Percentiles rank a stretch among this genome's conserved stretches.
These are phyloP conservation scores for Nigrospora sphaerica DNA, from an alignment of 2,329 filamentous ascomycete genomes.

Conservation along the genomic window DNA sequence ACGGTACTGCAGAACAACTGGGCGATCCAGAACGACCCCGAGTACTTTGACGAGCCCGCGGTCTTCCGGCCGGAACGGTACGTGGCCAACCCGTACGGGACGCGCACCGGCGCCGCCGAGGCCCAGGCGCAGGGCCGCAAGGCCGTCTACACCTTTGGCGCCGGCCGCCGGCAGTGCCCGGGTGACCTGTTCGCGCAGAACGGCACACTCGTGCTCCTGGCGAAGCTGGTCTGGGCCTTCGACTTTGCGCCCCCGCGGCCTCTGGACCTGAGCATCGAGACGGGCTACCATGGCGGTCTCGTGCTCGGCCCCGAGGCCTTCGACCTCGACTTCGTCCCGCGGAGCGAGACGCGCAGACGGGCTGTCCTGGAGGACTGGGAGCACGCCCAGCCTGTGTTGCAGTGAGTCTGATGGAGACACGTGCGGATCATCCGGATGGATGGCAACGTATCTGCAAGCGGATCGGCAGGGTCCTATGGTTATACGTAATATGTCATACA, in stretches of 20 bases:
- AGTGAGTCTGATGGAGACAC: background rate
- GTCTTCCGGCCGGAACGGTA: slow-evolving; percentile 9
- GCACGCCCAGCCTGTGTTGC: background rate
- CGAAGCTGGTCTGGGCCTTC: slow-evolving; percentile 5
- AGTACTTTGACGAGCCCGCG: slow-evolving; percentile 8
- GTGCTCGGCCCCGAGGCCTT: slow-evolving; percentile 2
- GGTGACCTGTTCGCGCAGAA: slow-evolving; percentile 5
- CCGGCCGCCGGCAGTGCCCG: slow-evolving; percentile 5
- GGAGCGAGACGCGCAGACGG: background rate
- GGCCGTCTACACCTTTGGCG: slow-evolving; percentile 3
- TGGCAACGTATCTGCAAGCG: too few relatives aligned
- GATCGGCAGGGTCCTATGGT: too few relatives aligned
- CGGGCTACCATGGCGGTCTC: slow-evolving; percentile 3
- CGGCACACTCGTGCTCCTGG: background rate
- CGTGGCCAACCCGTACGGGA: slow-evolving; percentile 6
- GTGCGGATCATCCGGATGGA: background rate
- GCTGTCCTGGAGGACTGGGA: slow-evolving; percentile 1
- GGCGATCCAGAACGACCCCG: slow-evolving; percentile 9
- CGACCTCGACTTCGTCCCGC: background rate
- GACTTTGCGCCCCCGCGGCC: background rate
- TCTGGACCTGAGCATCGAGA: slow-evolving; percentile 4
- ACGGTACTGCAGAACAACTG: slow-evolving; percentile 7
- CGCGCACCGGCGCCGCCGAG: background rate
- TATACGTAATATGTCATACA: too few relatives aligned
- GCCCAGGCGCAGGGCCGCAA: slow-evolving; percentile 1